Evolutionary conservation across 305 asterid species (phyloP), one percentile per base, ranked within the genome.

Genomic region (Fraxinus sp.): DNA sequence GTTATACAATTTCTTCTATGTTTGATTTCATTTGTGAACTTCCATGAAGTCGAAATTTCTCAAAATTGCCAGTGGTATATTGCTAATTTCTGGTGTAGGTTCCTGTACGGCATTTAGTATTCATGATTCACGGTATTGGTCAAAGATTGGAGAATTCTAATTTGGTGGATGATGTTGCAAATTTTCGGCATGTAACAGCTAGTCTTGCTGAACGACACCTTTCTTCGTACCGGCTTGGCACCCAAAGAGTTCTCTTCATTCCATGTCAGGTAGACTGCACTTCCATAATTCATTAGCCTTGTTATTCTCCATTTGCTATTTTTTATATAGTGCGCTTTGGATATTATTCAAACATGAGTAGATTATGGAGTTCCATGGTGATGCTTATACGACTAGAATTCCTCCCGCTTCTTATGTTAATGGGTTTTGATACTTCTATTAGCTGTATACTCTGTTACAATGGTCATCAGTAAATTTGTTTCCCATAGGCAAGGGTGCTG

Each of bases 101-200:
- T 84, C 97, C 99, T 83, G 99, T 96, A 86, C 91, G 90, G 36
- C 99, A 96, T 89, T 85, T 96, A 74, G 97, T 96, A 73, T 96
- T 96, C 91, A 93, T 96, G 98, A 94, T 96, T 84, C 99, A 96
- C 75, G 99, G 98, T 81, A 94, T 96, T 86, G 99, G 99, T 79
- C 99, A 96, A 89, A 92, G 99, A 83, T 86, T 96, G 90, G 98
- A 93, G 88, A 96, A 94, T 79, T 94, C 99, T 52, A 96, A 94
- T 88, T 91, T 96, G 86, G 99, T 96, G 80, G 99, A 96, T 89
- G 99, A 96, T 89, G 99, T 96, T 87, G 93, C 90, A 81, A 85
- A 83, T 85, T 94, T 93, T 85, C 98, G 97, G 85, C 95, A 88
- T 26, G 77, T 93, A 44, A 93, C 98, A 32, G 88, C 93, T 85